Percentiles rank a stretch among this genome's conserved stretches.
Conservation (phyloP, 73 alveolate species). For the Tetrahymena borealis region DNA sequence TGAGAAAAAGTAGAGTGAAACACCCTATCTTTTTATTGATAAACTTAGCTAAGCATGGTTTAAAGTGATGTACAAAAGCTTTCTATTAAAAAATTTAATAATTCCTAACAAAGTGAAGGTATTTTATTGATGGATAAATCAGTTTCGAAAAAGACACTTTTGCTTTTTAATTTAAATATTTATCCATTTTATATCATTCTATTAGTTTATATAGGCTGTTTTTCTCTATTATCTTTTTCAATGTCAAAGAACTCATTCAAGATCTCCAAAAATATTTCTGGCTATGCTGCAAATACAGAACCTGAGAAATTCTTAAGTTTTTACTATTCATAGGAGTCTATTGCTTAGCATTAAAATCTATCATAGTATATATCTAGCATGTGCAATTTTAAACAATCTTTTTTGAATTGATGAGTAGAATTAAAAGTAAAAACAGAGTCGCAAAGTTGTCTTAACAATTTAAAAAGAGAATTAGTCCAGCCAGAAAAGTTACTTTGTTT, state of each 20-base stretch:
- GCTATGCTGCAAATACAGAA: neutral
- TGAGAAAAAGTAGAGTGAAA: neutral
- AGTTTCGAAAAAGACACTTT: neutral
- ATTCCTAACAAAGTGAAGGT: neutral
- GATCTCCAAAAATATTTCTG: neutral
- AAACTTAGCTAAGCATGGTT: neutral
- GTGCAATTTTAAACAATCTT: neutral
- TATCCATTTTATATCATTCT: neutral
- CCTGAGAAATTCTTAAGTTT: neutral
- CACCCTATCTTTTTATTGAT: neutral
- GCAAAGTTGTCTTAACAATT: neutral
- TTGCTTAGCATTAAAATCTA: neutral
- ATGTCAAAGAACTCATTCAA: neutral
- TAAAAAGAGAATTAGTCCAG: neutral
- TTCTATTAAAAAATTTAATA: neutral
- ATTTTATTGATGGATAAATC: neutral
- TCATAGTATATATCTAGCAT: neutral
- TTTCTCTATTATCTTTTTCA: neutral
- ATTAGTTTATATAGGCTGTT: neutral
- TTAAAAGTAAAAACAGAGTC: neutral
- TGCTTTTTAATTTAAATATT: neutral
- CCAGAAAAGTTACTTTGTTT: neutral
- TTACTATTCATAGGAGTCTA: neutral
- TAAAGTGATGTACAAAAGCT: neutral
- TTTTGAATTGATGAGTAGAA: neutral